Base-by-base conservation (phyloP, 1,139 yeast genomes). In the Ogataea hybrid region DNA sequence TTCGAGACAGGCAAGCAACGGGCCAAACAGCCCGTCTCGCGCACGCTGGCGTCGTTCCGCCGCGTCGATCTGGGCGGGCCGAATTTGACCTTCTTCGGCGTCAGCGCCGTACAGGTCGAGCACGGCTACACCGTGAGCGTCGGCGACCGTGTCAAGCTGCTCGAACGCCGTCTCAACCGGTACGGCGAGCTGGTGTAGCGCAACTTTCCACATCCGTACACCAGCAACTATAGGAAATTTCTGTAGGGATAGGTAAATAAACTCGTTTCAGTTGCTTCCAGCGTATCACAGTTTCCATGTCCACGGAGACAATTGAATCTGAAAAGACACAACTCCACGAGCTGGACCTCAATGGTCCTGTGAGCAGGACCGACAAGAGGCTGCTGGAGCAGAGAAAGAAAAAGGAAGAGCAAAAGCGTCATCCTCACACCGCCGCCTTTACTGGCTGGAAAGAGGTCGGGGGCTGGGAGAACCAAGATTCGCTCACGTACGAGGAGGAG, bases 371-470 rank as follows among this genome's bases (percentile, higher is more conserved):
- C 32, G 54, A 53, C 31, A 50, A 46, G 31, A 48, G 54, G 32
- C 52, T 54, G 10, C 44, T 65, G 17, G 63, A 63, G 36, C 58
- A 57, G 34, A 46, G 50, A 35, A 35, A 48, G 16, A 56, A 61
- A 42, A 61, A 62, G 3, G 57, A 58, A 30, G 58, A 53, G 2
- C 69, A 70, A 1, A 74, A 77, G 28, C 71, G 92, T 59, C 63
- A 68, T 35, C 64, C 81, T 1, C 77, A 71, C 7, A 79, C 76
- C 22, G 85, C 92, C 1, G 73, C 89, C 0, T 81, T 74, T 57
- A 73, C 88, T 44, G 97, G 97, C 16, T 90, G 97, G 97, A 86
- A 83, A 61, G 96, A 90, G 64, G 90, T 86, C 37, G 92, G 95
- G 12, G 86, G 89, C 18, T 90, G 87, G 83, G 86, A 80, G 56